These are phyloP conservation scores for Ziziphus jujuba DNA, from an alignment of 306 rosid species.

Conservation along the genomic window DNA sequence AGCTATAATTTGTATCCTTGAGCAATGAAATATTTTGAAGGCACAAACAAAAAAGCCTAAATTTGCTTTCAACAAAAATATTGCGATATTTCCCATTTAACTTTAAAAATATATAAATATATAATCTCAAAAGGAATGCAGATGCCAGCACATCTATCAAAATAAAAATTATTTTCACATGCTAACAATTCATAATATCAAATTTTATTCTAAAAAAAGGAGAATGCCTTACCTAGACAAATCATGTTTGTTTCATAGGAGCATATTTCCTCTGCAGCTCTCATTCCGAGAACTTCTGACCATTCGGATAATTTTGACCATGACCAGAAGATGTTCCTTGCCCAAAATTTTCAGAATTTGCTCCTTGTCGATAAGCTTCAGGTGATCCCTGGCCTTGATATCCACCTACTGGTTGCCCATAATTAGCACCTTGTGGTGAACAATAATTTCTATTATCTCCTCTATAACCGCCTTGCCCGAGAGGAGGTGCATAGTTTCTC, in stretches of 20 bases:
- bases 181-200: not conserved
- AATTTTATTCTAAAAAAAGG: not conserved
- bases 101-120: too few relatives aligned
- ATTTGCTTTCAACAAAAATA: too few relatives aligned
- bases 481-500: slow-evolving; percentile 40
- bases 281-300: slow-evolving; percentile 29
- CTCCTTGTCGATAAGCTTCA: slow-evolving; percentile 31
- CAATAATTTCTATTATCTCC: slow-evolving; percentile 22
- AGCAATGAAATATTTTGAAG: too few relatives aligned
- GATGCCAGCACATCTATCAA: too few relatives aligned
- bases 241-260: slow-evolving; percentile 23
- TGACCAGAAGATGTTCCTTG: slow-evolving; percentile 19
- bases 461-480: slow-evolving; percentile 43
- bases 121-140: too few relatives aligned
- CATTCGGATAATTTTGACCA: slow-evolving; percentile 25
- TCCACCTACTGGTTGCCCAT: slow-evolving; percentile 33
- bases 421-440: slow-evolving; percentile 21
- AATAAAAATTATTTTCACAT: not conserved
- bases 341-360: slow-evolving; percentile 9
- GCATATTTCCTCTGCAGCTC: slow-evolving; percentile 15
- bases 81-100: too few relatives aligned
- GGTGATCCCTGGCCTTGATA: slow-evolving; percentile 29
- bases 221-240: slow-evolving; percentile 20
- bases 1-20: too few relatives aligned
- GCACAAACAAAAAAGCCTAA: too few relatives aligned